These are phyloP conservation scores for Boletus rubroflammeus DNA, from an alignment of 768 basidiomycete species.

Conservation along the genomic window DNA sequence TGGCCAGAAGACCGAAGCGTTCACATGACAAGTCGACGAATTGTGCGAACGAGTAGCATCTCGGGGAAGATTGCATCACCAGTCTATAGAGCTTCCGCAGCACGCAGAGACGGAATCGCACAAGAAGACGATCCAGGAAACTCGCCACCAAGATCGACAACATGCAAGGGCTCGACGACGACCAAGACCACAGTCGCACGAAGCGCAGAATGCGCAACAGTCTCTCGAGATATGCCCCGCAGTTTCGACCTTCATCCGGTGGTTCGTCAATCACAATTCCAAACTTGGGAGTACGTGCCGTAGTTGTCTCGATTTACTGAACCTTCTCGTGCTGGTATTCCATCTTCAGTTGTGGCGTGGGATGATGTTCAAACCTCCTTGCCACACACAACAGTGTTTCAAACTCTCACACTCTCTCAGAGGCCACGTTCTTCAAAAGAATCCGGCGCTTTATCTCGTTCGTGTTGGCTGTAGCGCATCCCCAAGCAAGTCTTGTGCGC, in stretches of 20 bases:
- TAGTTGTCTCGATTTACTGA: neutral
- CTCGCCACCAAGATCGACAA: constrained; percentile 6
- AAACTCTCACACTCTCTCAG: too few species aligned
- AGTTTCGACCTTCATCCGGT: neutral
- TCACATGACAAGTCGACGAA: constrained; percentile 1
- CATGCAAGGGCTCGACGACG: neutral
- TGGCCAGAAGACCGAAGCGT: neutral
- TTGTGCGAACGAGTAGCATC: constrained; percentile 5
- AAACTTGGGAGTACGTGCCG: constrained; percentile 4
- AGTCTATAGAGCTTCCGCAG: constrained; percentile 1
- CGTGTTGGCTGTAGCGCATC: too few species aligned
- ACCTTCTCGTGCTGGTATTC: too few species aligned
- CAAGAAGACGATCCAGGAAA: constrained; percentile 4
- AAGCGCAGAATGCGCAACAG: neutral
- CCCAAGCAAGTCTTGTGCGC: too few species aligned
- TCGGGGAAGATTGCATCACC: constrained; percentile 8
- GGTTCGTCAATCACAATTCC: neutral
- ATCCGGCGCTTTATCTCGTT: too few species aligned
- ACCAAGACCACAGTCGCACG: neutral
- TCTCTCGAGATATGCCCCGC: neutral
- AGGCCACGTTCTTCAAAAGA: too few species aligned
- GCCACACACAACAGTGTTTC: too few species aligned
- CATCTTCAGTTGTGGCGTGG: too few species aligned
- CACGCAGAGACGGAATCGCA: neutral
- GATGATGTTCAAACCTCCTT: neutral